Base-by-base conservation (phyloP, 1,284 basidiomycete genomes). In the Ceratobasidium sp. region DNA sequence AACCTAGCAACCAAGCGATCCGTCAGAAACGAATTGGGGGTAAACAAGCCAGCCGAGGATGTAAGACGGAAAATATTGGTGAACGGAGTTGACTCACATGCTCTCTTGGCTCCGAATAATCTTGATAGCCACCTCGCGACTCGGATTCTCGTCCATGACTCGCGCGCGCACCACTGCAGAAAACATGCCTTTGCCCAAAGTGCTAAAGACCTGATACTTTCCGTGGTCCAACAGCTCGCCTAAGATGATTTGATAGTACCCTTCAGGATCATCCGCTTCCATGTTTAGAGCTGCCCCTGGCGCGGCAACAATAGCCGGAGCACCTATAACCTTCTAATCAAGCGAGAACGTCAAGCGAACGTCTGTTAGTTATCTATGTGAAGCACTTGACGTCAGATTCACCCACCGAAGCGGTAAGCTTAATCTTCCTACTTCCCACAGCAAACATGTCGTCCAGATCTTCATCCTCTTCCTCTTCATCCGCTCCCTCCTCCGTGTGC, bases 181-280 rank as follows among this genome's bases (percentile, higher is more conserved):
- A 82, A 99, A 99, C 96, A 99, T 99, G 73, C 98, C 98, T 80
- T 97, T 96, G 41, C 98, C 98, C 13, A 99, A 85, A 58, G 89
- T 94, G 38, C 95, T 95, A 76, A 94, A 97, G 13, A 99, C 94
- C 80, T 98, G 95, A 81, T 98, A 99, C 54, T 92, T 88, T 1
- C 95, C 96, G 49, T 89, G 88, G 77, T 98, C 94, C n/a, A 98
- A 84, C 73, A 96, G 89, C 82, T 99, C 98, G 59, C 97, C 98
- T 5, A 98, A 87, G 61, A 97, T 96, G 75, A 98, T 89, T 74
- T 91, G 90, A 81, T 99, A 98, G 80, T 99, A 99, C 0, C 98
- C 98, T 81, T 99, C 98, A 0, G 91, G 80, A 81, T 99, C 98
- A 72, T 92, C 86, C 4, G 91, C 91, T 41, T 69, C 66, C 66